Conservation (phyloP, 73 alveolate species). For the Paramecium biaurelia region DNA sequence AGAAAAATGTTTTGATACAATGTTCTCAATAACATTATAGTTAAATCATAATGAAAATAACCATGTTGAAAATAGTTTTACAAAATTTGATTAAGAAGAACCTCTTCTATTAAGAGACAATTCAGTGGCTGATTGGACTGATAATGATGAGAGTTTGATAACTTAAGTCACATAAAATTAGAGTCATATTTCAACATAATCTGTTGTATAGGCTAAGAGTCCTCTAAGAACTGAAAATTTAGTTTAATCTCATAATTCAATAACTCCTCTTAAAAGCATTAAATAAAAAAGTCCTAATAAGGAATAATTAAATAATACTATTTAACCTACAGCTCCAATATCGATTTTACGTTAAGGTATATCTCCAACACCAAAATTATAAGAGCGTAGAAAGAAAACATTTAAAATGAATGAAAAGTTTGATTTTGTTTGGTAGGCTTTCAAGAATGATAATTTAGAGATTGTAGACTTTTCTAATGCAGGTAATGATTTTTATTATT, state of each 20-base stretch:
- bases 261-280: background rate
- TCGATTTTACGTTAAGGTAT: background rate
- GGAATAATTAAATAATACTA: background rate
- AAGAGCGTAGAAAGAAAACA: background rate
- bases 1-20: constrained; percentile 18
- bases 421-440: background rate
- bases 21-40: background rate
- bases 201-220: background rate
- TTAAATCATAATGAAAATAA: background rate
- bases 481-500: background rate
- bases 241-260: background rate
- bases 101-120: background rate
- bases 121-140: constrained; percentile 38
- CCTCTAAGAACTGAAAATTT: background rate
- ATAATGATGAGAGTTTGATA: background rate
- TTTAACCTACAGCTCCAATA: background rate
- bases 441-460: constrained; percentile 8
- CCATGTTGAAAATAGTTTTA: background rate
- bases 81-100: background rate
- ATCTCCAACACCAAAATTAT: constrained; percentile 23
- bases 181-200: background rate
- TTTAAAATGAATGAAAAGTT: constrained; percentile 32
- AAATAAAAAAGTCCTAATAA: background rate
- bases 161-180: background rate
- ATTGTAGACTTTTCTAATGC: constrained; percentile 39